phyloP scores from a whole-genome alignment of 2,329 filamentous ascomycete species.

The Colletotrichum cuscutae region DNA sequence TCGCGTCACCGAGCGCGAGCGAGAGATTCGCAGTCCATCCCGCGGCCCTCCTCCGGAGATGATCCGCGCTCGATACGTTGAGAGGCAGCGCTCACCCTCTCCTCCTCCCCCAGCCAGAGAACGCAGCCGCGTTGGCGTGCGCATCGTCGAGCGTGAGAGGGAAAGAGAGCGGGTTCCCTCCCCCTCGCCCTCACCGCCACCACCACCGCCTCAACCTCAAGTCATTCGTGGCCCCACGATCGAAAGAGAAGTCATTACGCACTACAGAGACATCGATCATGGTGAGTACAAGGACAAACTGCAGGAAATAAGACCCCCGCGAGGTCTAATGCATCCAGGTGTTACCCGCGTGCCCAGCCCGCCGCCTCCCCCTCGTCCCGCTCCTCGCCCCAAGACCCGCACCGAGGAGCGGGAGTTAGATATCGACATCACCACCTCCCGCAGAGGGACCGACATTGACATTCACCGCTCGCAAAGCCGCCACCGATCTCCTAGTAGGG shows the following conservation, averaged over 20 bases:
- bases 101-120: slow-evolving; percentile 35
- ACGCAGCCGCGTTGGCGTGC: slow-evolving; percentile 36
- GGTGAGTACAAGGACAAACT: slow-evolving; percentile 62
- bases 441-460: slow-evolving; percentile 67
- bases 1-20: slow-evolving; percentile 53
- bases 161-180: slow-evolving; percentile 54
- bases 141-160: slow-evolving; percentile 60
- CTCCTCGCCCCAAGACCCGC: slow-evolving; percentile 54
- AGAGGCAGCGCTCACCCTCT: slow-evolving; percentile 51
- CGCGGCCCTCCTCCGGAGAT: slow-evolving; percentile 45
- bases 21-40: slow-evolving; percentile 49
- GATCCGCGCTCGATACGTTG: slow-evolving; percentile 53
- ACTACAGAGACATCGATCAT: slow-evolving; percentile 88
- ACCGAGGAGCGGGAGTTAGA: slow-evolving; percentile 65
- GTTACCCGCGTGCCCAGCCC: slow-evolving; percentile 59
- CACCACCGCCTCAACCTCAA: slow-evolving; percentile 68
- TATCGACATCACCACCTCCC: slow-evolving; percentile 69
- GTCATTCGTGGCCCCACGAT: slow-evolving; percentile 82
- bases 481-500: slow-evolving; percentile 48
- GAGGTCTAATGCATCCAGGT: slow-evolving; percentile 47
- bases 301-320: not conserved
- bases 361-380: slow-evolving; percentile 61
- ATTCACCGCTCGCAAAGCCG: slow-evolving; percentile 54
- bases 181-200: slow-evolving; percentile 62
- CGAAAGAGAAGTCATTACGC: slow-evolving; percentile 88